Base-by-base conservation (phyloP, 169 alveolate genomes). In the Plasmodium berghei region DNA sequence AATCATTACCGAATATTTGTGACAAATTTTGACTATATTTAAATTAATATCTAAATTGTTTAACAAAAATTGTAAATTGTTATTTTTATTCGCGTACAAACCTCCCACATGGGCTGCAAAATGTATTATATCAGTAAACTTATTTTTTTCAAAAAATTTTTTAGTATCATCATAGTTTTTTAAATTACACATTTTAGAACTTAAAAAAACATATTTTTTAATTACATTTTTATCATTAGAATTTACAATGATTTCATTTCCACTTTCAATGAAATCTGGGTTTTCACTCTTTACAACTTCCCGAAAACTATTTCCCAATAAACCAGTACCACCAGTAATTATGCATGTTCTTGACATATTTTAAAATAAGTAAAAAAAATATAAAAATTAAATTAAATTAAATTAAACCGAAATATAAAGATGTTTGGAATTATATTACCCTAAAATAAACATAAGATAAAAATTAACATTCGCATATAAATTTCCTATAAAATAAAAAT, bases 71-170 rank as follows among this genome's bases (percentile, higher is more conserved):
- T 67, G 52, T 48, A 83, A 64, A 58, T 83, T 83, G 54, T 83
- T 83, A 48, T 66, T 66, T 66, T 34, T 83, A 58, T 83, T 83
- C 14, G 90, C 83, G 52, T 83, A 67, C 26, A 83, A 61, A 40
- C 83, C 83, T 40, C 83, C 90, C 42, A 67, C 83, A 83, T 56
- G 70, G 40, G 90, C 90, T 9, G 90, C 83, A 56, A 83, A 83
- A 83, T 83, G 90, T 62, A 83, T 62, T 42, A 83, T 83, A 34
- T 83, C 90, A 16, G 90, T 83, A 67, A 83, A 55, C 56, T 66
- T 54, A 71, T 83, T 18, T 67, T 83, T 67, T 83, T 67, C 64
- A 48, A 83, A 83, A 83, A 83, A 22, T 16, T 54, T 24, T 59
- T 62, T 24, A 5, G 85, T 49, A 10, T 83, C 83, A 66, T 83